Conservation (phyloP, 768 basidiomycete genomes). For the Epithele typhae region DNA sequence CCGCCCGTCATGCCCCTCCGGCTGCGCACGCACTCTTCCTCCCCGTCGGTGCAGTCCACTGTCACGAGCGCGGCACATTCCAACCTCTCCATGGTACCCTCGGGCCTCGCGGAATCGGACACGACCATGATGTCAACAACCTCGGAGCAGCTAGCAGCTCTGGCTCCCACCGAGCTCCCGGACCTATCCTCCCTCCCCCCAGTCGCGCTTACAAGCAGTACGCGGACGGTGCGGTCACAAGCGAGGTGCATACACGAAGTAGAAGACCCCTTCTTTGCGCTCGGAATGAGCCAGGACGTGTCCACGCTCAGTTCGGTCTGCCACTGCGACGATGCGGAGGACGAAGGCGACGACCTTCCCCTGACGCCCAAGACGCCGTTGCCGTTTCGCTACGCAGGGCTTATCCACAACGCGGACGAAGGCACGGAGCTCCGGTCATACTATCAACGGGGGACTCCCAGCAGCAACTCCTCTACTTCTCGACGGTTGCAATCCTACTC, state of each 20-base stretch:
- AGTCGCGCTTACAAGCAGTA: constrained; percentile 8
- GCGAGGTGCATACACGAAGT: constrained; percentile 57
- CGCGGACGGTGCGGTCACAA: constrained; percentile 11
- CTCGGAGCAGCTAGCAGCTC: constrained; percentile 18
- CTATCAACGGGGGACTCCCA: constrained; percentile 4
- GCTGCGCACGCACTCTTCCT: constrained; percentile 7
- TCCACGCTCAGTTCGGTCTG: constrained; percentile 15
- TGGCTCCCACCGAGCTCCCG: constrained; percentile 5
- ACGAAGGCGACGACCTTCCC: constrained; percentile 3
- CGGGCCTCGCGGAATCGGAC: constrained; percentile 32
- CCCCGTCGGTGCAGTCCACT: constrained; percentile 31
- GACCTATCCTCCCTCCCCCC: constrained; percentile 5
- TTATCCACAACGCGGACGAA: constrained; percentile 52
- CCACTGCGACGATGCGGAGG: constrained; percentile 14
- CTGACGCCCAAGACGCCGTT: constrained; percentile 9
- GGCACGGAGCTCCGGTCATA: constrained; percentile 49
- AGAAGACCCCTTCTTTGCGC: constrained; percentile 31
- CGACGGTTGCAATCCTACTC: constrained; percentile 5
- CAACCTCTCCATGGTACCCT: constrained; percentile 26
- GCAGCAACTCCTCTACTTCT: neutral
- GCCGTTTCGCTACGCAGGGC: constrained; percentile 46
- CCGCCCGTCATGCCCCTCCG: constrained; percentile 4
- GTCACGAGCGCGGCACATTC: constrained; percentile 30
- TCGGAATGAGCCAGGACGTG: constrained; percentile 1
- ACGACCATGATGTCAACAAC: constrained; percentile 22